Percentiles rank a stretch among this genome's conserved stretches.
Evolutionary conservation across 2,329 filamentous ascomycete genomes (phyloP).

Genomic region (Aspergillus oerlinghausenensis): DNA sequence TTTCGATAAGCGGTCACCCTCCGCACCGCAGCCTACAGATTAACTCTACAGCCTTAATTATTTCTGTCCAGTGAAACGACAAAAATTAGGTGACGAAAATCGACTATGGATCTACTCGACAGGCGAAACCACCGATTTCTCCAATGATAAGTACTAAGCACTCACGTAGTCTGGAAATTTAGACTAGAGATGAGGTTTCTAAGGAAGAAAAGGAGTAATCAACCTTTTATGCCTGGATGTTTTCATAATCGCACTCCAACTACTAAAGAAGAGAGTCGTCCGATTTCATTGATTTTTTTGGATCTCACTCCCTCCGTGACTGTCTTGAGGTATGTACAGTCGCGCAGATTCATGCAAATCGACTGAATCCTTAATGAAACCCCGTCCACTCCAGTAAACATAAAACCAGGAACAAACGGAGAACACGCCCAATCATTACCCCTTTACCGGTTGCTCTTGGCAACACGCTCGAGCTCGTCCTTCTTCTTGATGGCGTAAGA

Average conservation of each 20-base stretch:
- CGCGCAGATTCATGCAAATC: slow-evolving; percentile 39
- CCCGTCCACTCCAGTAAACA: slow-evolving; percentile 40
- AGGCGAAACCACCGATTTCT: neutral
- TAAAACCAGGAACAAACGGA: slow-evolving; percentile 38
- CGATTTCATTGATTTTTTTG: slow-evolving; percentile 34
- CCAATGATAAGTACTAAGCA: neutral
- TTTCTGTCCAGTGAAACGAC: neutral
- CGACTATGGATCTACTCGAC: neutral
- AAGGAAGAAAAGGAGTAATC: slow-evolving; percentile 21
- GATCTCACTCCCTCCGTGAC: slow-evolving; percentile 35
- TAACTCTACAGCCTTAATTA: neutral
- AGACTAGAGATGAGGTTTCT: neutral
- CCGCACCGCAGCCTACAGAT: neutral
- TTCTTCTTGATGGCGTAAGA: slow-evolving; percentile 99
- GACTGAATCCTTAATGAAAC: slow-evolving; percentile 38
- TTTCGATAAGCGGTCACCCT: slow-evolving; percentile 27
- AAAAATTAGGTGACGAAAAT: neutral
- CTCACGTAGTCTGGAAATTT: no score
- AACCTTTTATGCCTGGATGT: slow-evolving; percentile 20
- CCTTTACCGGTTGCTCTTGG: slow-evolving; percentile 99
- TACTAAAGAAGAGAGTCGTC: slow-evolving; percentile 39
- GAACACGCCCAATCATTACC: slow-evolving; percentile 33
- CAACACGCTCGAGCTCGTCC: slow-evolving; percentile 99
- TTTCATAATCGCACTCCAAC: slow-evolving; percentile 42
- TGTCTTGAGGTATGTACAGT: slow-evolving; percentile 38